Conservation (phyloP, 2,329 filamentous ascomycete species). For the Aspergillus pseudoviridinutans region DNA sequence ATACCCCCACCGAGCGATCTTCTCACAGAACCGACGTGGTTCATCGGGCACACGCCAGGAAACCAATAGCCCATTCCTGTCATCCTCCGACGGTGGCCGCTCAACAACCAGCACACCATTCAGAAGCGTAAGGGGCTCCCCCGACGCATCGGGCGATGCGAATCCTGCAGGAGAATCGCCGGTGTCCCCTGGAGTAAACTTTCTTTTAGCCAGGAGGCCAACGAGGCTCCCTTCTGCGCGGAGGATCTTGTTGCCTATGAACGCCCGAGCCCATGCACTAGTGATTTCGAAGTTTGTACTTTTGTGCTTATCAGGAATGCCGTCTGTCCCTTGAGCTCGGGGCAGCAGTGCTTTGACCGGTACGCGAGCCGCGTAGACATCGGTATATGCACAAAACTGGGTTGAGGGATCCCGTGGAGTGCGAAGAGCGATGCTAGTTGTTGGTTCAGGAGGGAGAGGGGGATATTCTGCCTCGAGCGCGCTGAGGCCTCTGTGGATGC, state of each 20-base stretch:
- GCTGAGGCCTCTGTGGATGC: constrained; percentile 17
- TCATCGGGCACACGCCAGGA: constrained; percentile 17
- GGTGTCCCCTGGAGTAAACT: constrained; percentile 17
- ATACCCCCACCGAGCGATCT: constrained; percentile 25
- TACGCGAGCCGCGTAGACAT: constrained; percentile 23
- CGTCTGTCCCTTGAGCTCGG: neutral
- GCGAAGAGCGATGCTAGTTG: constrained; percentile 17
- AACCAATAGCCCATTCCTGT: constrained; percentile 18
- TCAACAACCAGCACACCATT: constrained; percentile 18
- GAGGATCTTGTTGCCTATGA: constrained; percentile 15
- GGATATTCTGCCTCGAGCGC: constrained; percentile 26
- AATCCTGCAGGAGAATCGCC: constrained; percentile 13
- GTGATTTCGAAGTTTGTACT: constrained; percentile 7
- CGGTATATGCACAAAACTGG: constrained; percentile 21
- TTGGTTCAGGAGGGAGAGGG: constrained; percentile 9
- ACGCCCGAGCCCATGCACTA: constrained; percentile 20
- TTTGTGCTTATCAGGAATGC: neutral
- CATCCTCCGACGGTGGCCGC: constrained; percentile 2
- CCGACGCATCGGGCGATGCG: neutral
- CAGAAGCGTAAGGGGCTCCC: constrained; percentile 12
- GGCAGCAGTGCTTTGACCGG: constrained; percentile 13
- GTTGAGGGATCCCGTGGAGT: constrained; percentile 11
- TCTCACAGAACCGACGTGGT: constrained; percentile 23
- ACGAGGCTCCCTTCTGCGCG: constrained; percentile 15
- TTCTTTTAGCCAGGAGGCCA: constrained; percentile 9